phyloP scores from a whole-genome alignment of 78 protist species.

The Mastigamoeba balamuthi region DNA sequence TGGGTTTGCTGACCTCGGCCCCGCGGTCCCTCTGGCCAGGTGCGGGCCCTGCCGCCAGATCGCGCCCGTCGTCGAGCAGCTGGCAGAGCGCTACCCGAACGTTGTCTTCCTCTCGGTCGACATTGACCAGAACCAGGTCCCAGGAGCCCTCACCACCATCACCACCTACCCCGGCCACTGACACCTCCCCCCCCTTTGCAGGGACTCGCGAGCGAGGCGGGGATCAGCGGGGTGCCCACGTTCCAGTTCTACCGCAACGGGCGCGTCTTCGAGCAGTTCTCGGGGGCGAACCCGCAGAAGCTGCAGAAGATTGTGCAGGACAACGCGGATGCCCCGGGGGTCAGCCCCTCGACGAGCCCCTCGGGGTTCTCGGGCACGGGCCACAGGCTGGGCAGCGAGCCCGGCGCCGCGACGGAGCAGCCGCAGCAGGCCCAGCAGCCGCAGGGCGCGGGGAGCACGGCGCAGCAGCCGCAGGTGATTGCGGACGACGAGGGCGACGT shows the following conservation, averaged over 20 bases:
- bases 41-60: conserved; percentile 64
- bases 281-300: conserved; percentile 11
- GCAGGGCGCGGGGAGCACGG: too few species aligned
- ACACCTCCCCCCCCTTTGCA: not conserved
- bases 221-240: conserved; percentile 57
- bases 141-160: not conserved
- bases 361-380: not conserved
- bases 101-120: conserved; percentile 59
- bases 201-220: conserved; percentile 22
- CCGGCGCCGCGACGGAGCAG: not conserved
- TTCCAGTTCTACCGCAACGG: conserved; percentile 35
- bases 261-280: not conserved
- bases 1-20: too few species aligned
- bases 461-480: not conserved
- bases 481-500: not conserved
- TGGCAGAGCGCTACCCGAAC: conserved; percentile 15
- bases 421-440: not conserved
- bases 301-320: not conserved
- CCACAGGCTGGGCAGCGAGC: not conserved
- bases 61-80: conserved; percentile 32
- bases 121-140: conserved; percentile 39
- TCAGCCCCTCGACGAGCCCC: not conserved
- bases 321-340: not conserved
- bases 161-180: not conserved
- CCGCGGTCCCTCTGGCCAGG: too few species aligned